A percentile compares a stretch with the other conserved stretches of the same genome.
phyloP scores from a whole-genome alignment of 2,329 filamentous ascomycete species.

The Coleophoma crateriformis region DNA sequence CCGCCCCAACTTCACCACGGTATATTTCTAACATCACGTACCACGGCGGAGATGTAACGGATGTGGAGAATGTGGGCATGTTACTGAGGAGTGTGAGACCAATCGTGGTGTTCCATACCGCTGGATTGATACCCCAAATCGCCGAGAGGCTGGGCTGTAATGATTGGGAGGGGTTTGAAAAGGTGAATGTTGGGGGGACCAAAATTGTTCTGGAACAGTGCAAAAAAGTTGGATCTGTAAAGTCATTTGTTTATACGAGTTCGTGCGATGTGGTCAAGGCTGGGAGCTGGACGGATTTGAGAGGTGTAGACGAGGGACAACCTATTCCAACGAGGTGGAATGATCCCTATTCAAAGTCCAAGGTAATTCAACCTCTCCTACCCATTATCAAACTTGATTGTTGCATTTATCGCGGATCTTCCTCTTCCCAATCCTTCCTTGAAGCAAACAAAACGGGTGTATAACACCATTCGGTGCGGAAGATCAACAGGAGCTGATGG shows the following conservation, averaged over 20 bases:
- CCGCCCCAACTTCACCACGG: conserved; percentile 5
- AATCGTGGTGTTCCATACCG: conserved; percentile 41
- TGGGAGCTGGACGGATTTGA: not conserved
- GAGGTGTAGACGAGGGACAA: not conserved
- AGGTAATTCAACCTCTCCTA: conserved; percentile 29
- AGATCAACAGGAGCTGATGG: not conserved
- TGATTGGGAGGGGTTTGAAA: conserved; percentile 23
- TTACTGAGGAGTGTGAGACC: conserved; percentile 35
- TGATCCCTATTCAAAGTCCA: conserved; percentile 1
- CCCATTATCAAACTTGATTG: conserved; percentile 29
- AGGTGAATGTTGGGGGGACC: conserved; percentile 44
- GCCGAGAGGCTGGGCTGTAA: conserved; percentile 27
- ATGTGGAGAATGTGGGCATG: conserved; percentile 30
- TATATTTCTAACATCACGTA: conserved; percentile 36
- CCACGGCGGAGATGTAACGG: conserved; percentile 41
- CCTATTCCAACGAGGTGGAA: conserved; percentile 1
- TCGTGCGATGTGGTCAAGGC: conserved; percentile 2
- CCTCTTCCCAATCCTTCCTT: conserved; percentile 36
- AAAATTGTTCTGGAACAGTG: conserved; percentile 35
- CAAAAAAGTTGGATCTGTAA: conserved; percentile 30
- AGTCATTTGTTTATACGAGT: conserved; percentile 1
- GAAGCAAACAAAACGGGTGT: no score
- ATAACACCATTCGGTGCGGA: no score
- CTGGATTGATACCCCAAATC: conserved; percentile 31
- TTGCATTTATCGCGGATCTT: conserved; percentile 45